A percentile compares a stretch with the other conserved stretches of the same genome.
phyloP scores from a whole-genome alignment of 1,139 yeast genomes.

The Ogataea hybrid region DNA sequence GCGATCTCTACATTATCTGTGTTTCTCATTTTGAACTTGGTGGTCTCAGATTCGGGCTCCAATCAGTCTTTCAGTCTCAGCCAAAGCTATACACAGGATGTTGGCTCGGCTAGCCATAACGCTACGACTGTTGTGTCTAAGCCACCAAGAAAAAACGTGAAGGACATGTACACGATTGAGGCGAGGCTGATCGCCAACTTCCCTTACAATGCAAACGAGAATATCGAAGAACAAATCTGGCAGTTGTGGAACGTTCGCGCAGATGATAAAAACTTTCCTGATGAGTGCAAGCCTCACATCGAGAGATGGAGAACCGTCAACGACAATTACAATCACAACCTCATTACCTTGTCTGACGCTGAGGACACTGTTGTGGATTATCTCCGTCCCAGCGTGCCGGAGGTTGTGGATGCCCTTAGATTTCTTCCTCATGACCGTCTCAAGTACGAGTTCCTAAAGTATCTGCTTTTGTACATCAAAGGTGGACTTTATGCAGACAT shows the following conservation, averaged over 20 bases:
- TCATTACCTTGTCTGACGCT: slow-evolving; percentile 58
- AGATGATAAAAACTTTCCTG: slow-evolving; percentile 53
- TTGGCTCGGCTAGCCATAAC: slow-evolving; percentile 14
- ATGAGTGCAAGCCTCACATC: slow-evolving; percentile 40
- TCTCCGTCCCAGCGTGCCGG: slow-evolving; percentile 53
- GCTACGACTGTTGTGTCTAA: slow-evolving; percentile 11
- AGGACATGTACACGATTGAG: slow-evolving; percentile 34
- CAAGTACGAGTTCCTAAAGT: slow-evolving; percentile 72
- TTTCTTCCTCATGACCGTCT: slow-evolving; percentile 39
- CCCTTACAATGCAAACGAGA: slow-evolving; percentile 57
- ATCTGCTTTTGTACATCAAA: slow-evolving; percentile 58
- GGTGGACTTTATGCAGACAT: slow-evolving; percentile 81
- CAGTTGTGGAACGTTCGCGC: slow-evolving; percentile 86
- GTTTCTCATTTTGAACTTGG: slow-evolving; percentile 20
- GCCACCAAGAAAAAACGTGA: slow-evolving; percentile 26
- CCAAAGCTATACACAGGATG: slow-evolving; percentile 21
- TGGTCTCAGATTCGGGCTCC: slow-evolving; percentile 14
- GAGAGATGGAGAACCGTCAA: slow-evolving; percentile 52
- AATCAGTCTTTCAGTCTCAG: slow-evolving; percentile 14
- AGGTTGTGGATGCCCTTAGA: slow-evolving; percentile 59
- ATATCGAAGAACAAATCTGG: slow-evolving; percentile 78
- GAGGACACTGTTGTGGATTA: slow-evolving; percentile 50
- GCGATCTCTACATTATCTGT: slow-evolving; percentile 22
- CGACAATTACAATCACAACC: slow-evolving; percentile 58
- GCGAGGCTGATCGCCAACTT: slow-evolving; percentile 52